Evolutionary conservation across 1,284 basidiomycete genomes (phyloP), one percentile per base, ranked within the genome.

Genomic region (Puccinia coronata): DNA sequence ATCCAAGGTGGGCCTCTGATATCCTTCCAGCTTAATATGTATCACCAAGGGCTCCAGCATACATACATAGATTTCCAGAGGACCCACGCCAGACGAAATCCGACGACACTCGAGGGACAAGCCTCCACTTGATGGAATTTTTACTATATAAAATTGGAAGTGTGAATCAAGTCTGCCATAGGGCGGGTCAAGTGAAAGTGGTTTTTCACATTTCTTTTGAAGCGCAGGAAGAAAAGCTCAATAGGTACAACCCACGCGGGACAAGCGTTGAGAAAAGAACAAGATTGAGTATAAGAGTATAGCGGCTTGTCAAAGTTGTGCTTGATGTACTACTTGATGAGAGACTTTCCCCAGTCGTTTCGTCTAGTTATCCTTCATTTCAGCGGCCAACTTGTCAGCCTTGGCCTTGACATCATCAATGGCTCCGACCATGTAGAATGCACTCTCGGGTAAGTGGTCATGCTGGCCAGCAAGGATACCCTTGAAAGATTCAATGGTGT

Each of bases 401-500:
- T 99, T 98, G 84, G 90, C 88, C 89, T 95, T 94, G 86, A 93
- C 96, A 85, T 98, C 95, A 87, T 95, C 93, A 85, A 98, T 96
- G 83, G 92, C 93, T 84, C 94, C 94, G 85, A 92, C 89, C 86
- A 86, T 86, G 86, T 86, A 86, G 85, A 87, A 87, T 47, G 86
- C 86, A 84, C 92, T 92, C 88, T 99, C 96, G 82, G 96, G 95
- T 80, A 98, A 90, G 82, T 88, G 87, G 87, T 98, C 96, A 87
- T 96, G 93, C 84, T 89, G 85, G 83, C 96, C 96, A 83, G 92
- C 90, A 83, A 99, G 92, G 86, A 99, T 98, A 89, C 96, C 94
- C 90, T 92, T 94, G 91, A 96, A 97, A 69, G 94, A 96, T 84
- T 92, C 92, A 86, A 96, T 86, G 83, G 94, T 95, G 51, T 96